These are phyloP conservation scores for Saccharomyces eubayanus DNA, from an alignment of 805 yeast species.

Conservation along the genomic window DNA sequence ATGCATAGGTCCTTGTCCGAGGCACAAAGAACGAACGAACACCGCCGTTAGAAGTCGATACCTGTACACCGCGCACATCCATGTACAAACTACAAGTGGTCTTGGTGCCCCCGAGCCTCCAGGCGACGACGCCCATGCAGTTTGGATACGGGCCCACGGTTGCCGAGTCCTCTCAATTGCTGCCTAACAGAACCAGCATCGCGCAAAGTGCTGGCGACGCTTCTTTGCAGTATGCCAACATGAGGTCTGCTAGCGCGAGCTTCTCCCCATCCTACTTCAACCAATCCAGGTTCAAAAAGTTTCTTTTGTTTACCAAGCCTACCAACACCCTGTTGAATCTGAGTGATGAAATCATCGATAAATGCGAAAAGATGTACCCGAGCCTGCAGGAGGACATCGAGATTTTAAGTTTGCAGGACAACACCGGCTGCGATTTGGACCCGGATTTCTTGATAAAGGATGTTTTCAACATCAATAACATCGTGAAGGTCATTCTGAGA, in stretches of 20 bases:
- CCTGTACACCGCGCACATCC: background rate
- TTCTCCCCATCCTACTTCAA: background rate
- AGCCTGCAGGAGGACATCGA: slow-evolving; percentile 42
- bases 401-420: slow-evolving; percentile 59
- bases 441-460: slow-evolving; percentile 64
- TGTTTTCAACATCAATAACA: slow-evolving; percentile 46
- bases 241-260: background rate
- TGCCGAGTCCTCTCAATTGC: background rate
- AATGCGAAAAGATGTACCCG: slow-evolving; percentile 61
- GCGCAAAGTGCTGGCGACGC: background rate
- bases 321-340: slow-evolving; percentile 40
- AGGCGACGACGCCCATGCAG: background rate
- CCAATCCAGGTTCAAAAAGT: slow-evolving; percentile 33
- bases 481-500: slow-evolving; percentile 39
- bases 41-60: background rate
- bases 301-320: slow-evolving; percentile 55
- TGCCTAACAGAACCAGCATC: background rate
- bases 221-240: background rate
- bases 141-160: slow-evolving; percentile 1
- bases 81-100: slow-evolving; percentile 11
- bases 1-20: background rate
- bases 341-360: slow-evolving; percentile 43
- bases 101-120: slow-evolving; percentile 7
- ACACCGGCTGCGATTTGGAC: slow-evolving; percentile 63
- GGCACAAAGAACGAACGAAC: no score